A percentile compares a stretch with the other conserved stretches of the same genome.
phyloP scores from a whole-genome alignment of 495 filamentous ascomycete species.

The Penicillium odoratum region DNA sequence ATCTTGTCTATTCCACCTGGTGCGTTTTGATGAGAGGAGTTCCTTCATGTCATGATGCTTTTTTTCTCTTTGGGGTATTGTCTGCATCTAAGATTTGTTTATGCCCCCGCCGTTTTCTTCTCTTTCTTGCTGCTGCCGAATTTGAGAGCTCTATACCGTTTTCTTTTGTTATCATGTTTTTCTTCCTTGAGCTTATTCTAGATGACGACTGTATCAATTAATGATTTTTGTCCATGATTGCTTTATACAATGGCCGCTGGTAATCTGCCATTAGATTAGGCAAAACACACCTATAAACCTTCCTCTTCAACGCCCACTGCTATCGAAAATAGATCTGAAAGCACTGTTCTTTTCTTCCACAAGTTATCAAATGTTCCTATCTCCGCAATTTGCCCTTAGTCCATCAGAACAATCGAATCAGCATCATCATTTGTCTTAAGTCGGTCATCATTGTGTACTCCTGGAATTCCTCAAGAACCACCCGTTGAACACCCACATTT shows the following conservation, averaged over 20 bases:
- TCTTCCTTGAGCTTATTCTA: slow-evolving; percentile 13
- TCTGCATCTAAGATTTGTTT: slow-evolving; percentile 7
- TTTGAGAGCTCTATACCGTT: slow-evolving; percentile 35
- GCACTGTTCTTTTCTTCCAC: neutral
- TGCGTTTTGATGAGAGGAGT: neutral
- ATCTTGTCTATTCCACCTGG: slow-evolving; percentile 1
- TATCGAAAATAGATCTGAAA: neutral
- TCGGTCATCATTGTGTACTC: neutral
- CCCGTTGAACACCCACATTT: neutral
- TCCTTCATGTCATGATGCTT: neutral
- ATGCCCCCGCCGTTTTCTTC: neutral
- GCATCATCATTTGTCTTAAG: neutral
- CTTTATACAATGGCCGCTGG: neutral
- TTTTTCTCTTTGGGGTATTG: neutral
- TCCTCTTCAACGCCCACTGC: neutral
- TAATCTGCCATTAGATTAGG: too few species aligned
- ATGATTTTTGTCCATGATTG: slow-evolving; percentile 19
- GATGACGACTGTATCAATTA: slow-evolving; percentile 27
- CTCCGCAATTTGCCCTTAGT: neutral
- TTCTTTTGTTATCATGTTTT: slow-evolving; percentile 17
- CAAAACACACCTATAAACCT: too few species aligned
- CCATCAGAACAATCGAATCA: slow-evolving; percentile 1
- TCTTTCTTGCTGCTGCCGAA: slow-evolving; percentile 12
- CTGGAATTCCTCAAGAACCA: neutral
- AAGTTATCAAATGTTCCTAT: neutral